Percentiles rank a stretch among this genome's conserved stretches.
Conservation (phyloP, 345 rosid species). For the Arabidopsis suecica region DNA sequence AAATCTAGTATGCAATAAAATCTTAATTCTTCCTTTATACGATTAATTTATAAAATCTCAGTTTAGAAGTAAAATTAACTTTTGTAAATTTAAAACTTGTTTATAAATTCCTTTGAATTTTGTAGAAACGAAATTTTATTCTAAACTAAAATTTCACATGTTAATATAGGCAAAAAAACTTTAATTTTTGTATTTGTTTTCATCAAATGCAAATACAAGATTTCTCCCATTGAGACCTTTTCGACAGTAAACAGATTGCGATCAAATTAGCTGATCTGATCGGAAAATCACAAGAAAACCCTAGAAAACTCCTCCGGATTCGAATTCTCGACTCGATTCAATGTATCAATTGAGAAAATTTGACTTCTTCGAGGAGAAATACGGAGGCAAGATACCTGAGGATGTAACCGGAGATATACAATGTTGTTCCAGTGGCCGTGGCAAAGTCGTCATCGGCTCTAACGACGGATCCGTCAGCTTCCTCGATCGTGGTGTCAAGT, state of each 20-base stretch:
- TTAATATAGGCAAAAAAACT: no score
- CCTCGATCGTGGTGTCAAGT: constrained; percentile 95
- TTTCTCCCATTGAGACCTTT: background rate
- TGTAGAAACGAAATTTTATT: no score
- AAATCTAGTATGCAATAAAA: no score
- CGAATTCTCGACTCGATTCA: constrained; percentile 3
- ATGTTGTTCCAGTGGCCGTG: constrained; percentile 97
- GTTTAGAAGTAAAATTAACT: no score
- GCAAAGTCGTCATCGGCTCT: constrained; percentile 90
- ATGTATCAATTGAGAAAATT: constrained; percentile 99
- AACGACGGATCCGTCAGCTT: constrained; percentile 80
- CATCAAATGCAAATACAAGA: no score
- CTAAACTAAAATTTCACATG: no score
- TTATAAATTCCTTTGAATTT: no score
- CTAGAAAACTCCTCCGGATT: constrained; percentile 19
- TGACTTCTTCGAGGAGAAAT: constrained; percentile 98
- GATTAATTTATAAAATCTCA: no score
- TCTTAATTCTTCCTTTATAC: no score
- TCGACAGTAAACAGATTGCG: background rate
- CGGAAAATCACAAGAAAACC: background rate
- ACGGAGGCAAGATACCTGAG: constrained; percentile 89
- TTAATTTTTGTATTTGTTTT: no score
- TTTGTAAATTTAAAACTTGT: no score
- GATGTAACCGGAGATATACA: constrained; percentile 70
- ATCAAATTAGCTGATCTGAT: constrained; percentile 13